phyloP scores from a whole-genome alignment of 805 yeast genomes.

The Dipodascus albidus region DNA sequence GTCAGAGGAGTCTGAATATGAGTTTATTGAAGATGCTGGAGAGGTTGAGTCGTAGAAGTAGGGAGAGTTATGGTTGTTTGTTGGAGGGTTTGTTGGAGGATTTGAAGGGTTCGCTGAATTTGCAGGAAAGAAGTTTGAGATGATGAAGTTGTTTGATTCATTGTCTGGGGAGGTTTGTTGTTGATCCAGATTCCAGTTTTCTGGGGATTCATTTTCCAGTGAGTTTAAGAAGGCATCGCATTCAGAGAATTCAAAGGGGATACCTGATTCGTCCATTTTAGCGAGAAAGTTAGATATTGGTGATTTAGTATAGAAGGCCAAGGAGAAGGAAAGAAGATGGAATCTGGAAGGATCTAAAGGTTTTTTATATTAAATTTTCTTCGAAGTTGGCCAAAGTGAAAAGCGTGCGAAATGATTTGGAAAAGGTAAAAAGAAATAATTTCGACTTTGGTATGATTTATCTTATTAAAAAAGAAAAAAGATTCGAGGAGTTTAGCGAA shows the following conservation, averaged over 20 bases:
- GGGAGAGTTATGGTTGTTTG: neutral
- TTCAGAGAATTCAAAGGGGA: conserved; percentile 15
- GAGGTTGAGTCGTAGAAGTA: neutral
- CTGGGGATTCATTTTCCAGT: conserved; percentile 5
- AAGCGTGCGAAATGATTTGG: neutral
- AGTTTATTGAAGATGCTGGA: neutral
- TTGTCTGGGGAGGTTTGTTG: neutral
- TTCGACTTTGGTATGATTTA: no score
- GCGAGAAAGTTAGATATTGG: no score
- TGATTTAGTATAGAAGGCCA: no score
- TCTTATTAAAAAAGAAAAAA: no score
- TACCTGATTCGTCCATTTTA: conserved; percentile 8
- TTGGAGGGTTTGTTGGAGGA: neutral
- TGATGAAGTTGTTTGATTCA: neutral
- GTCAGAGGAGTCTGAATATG: neutral
- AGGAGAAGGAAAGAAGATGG: neutral
- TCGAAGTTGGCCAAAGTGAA: neutral
- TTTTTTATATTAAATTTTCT: neutral
- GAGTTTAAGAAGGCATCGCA: conserved; percentile 15
- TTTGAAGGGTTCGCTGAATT: no score
- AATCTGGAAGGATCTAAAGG: neutral
- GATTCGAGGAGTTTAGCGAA: no score
- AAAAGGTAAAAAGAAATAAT: neutral
- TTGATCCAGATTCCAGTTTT: neutral
- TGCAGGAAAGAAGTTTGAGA: neutral